Base-by-base conservation (phyloP, 1,284 basidiomycete species). In the Farysia itapuensis region DNA sequence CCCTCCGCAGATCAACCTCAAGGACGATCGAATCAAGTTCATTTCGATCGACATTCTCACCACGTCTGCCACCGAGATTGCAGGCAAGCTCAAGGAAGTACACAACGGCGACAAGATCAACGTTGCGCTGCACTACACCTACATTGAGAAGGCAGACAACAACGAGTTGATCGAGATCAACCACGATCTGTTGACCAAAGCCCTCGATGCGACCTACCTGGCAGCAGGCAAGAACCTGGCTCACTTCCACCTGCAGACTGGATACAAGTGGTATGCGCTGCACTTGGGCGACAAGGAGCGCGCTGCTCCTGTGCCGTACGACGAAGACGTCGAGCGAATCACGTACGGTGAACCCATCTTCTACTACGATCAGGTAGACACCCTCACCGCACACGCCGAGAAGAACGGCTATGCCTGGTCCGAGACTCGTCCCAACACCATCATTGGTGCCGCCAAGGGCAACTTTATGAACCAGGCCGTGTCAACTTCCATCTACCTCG, bases 391-490 rank as follows among this genome's bases (percentile, higher is more conserved):
- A 18, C 56, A 59, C 23, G 56, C 56, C 34, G 29, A 44, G 19
- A 59, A 48, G 56, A 42, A 59, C 38, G 49, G 56, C 12, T 59
- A 59, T 19, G 48, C 44, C 5, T 59, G 56, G 56, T 52, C 48
- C 25, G 56, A 59, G 26, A 59, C 49, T 9, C 48, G 56, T 5
- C 56, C 56, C 38, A 59, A 59, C 44, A 58, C 54, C 14, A 58
- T 59, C 56, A 59, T 59, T 25, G 48, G 56, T 9, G 56, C 56
- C 6, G 56, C 56, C 32, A 59, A 59, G 42, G 56, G 56, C 32
- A 59, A 59, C 39, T 59, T 44, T 22, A 59, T 59, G 56, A 52
- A 59, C 44, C 56, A 59, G 23, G 56, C 48, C 39, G 45, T 59
- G 6, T 59, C 56, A 14, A 59, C 56, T 19, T 42, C 39, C 26